Percentiles rank a stretch among this genome's conserved stretches.
Evolutionary conservation across 345 rosid species (phyloP).

Genomic region (Combretum micranthum): DNA sequence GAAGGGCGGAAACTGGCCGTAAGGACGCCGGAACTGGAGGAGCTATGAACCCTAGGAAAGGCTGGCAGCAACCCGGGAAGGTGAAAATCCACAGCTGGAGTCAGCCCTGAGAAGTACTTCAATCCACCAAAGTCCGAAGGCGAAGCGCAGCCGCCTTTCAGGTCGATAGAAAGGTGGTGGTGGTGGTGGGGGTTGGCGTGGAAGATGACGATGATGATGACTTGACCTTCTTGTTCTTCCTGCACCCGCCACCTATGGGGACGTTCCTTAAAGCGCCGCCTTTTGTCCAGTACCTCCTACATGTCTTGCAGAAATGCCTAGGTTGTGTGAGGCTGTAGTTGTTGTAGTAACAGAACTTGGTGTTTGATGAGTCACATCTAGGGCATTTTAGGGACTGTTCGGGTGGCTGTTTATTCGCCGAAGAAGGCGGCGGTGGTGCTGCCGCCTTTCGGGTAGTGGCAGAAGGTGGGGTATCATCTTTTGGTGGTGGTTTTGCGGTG

Average conservation of each 20-base stretch:
- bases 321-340: constrained; percentile 89
- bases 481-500: constrained; percentile 2
- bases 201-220: constrained; percentile 51
- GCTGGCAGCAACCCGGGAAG: constrained; percentile 43
- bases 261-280: constrained; percentile 81
- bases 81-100: constrained; percentile 74
- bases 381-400: constrained; percentile 53
- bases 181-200: constrained; percentile 27
- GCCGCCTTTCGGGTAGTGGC: not conserved
- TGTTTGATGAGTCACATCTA: constrained; percentile 78
- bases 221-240: constrained; percentile 69
- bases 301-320: constrained; percentile 80
- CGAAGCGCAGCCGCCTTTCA: not conserved
- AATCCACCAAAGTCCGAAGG: constrained; percentile 44
- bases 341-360: constrained; percentile 91
- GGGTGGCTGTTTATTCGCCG: constrained; percentile 26
- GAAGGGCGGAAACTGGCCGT: constrained; percentile 23
- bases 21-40: constrained; percentile 27
- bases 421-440: not conserved
- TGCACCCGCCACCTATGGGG: constrained; percentile 79
- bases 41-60: constrained; percentile 9
- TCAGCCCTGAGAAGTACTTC: constrained; percentile 51
- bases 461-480: not conserved
- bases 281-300: constrained; percentile 81
- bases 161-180: constrained; percentile 31